Conservation (phyloP, 1,284 basidiomycete species). For the Coriolopsis trogii region DNA sequence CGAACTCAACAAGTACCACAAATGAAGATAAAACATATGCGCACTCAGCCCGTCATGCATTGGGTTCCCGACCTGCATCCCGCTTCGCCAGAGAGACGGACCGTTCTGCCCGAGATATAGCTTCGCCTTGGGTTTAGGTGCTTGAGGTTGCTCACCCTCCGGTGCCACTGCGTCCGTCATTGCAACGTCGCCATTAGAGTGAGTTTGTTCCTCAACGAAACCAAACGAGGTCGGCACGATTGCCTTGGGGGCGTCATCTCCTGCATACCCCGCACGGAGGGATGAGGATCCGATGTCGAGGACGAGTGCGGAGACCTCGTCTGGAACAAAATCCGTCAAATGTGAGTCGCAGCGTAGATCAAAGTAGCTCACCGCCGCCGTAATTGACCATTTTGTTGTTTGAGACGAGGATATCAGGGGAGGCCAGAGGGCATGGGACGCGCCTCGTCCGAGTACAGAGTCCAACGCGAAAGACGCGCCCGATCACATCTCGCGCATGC, state of each 20-base stretch:
- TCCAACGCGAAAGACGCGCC: constrained; percentile 21
- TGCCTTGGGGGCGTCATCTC: constrained; percentile 94
- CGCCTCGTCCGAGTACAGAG: constrained; percentile 4
- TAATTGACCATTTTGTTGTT: constrained; percentile 62
- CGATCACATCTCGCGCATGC: constrained; percentile 36
- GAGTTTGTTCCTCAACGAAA: constrained; percentile 45
- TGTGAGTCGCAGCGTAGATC: too few relatives aligned
- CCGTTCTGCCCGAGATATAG: constrained; percentile 91
- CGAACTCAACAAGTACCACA: not conserved
- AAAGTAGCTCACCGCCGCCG: constrained; percentile 61
- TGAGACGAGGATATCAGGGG: not conserved
- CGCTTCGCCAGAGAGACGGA: constrained; percentile 88
- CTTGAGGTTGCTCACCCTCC: constrained; percentile 31
- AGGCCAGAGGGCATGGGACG: too few relatives aligned
- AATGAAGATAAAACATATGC: constrained; percentile 35
- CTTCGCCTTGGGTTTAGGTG: constrained; percentile 48
- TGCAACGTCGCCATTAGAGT: constrained; percentile 50
- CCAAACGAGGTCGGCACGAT: constrained; percentile 92
- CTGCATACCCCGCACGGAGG: constrained; percentile 93
- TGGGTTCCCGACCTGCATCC: constrained; percentile 87
- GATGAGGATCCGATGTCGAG: constrained; percentile 93
- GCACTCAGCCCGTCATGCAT: constrained; percentile 85
- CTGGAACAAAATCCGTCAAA: too few relatives aligned
- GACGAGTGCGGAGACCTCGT: constrained; percentile 95
- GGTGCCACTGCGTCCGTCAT: constrained; percentile 54